Evolutionary conservation across 2,329 filamentous ascomycete species (phyloP).

Genomic region (Calonectria pseudoturangicola): DNA sequence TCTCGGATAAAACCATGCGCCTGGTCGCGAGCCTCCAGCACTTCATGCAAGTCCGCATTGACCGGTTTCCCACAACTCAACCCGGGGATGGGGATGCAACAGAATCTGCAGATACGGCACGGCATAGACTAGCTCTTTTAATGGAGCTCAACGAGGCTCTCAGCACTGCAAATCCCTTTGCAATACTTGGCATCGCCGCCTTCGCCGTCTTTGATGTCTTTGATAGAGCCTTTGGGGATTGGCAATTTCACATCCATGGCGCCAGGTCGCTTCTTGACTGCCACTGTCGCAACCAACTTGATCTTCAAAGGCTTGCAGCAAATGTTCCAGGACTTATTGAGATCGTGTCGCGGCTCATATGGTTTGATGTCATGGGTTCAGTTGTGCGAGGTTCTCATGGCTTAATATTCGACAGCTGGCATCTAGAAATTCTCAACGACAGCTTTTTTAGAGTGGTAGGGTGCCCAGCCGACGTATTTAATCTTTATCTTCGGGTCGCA

Average conservation of each 20-base stretch:
- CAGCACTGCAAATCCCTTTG: slow-evolving; percentile 62
- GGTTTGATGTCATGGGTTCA: slow-evolving; percentile 63
- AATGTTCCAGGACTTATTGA: slow-evolving; percentile 60
- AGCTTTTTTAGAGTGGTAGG: slow-evolving; percentile 62
- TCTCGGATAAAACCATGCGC: slow-evolving; percentile 47
- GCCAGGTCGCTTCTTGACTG: slow-evolving; percentile 63
- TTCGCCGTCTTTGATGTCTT: slow-evolving; percentile 67
- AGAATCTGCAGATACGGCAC: slow-evolving; percentile 46
- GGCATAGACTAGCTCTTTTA: slow-evolving; percentile 58
- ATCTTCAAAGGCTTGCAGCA: slow-evolving; percentile 58
- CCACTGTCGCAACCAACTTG: slow-evolving; percentile 59
- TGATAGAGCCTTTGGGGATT: slow-evolving; percentile 62
- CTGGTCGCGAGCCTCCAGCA: slow-evolving; percentile 53
- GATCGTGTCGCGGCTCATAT: slow-evolving; percentile 62
- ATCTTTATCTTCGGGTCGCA: slow-evolving; percentile 59
- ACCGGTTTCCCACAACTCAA: not conserved
- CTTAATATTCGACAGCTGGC: slow-evolving; percentile 64
- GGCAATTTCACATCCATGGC: slow-evolving; percentile 63
- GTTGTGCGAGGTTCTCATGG: slow-evolving; percentile 45
- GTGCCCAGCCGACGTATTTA: slow-evolving; percentile 61
- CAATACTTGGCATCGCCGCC: slow-evolving; percentile 64
- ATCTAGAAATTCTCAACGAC: slow-evolving; percentile 58
- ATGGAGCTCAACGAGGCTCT: slow-evolving; percentile 62
- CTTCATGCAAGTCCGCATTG: slow-evolving; percentile 47
- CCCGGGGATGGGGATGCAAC: slow-evolving; percentile 13